Evolutionary conservation across 2,329 filamentous ascomycete species (phyloP).

Genomic region (Claviceps fusiformis): DNA sequence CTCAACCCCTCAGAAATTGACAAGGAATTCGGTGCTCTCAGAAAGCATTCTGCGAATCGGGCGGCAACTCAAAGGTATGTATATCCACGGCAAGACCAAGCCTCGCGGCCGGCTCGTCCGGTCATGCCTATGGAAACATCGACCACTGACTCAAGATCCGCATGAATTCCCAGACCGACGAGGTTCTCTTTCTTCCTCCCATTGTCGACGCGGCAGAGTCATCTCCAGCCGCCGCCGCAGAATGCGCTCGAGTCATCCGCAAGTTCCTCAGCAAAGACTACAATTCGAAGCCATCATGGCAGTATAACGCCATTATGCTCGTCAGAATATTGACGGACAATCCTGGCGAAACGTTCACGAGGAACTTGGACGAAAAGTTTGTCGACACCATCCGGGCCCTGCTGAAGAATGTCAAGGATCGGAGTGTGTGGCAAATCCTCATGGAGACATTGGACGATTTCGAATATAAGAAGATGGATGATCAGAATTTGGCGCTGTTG

Average conservation of each 20-base stretch:
- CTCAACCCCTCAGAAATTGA: conserved; percentile 9
- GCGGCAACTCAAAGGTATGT: conserved; percentile 41
- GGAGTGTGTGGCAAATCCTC: conserved; percentile 69
- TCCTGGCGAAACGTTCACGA: conserved; percentile 80
- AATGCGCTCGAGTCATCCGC: conserved; percentile 67
- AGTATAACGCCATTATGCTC: conserved; percentile 96
- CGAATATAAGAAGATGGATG: conserved; percentile 55
- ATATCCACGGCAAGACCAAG: not conserved
- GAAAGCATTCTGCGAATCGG: conserved; percentile 73
- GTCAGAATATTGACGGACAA: conserved; percentile 86
- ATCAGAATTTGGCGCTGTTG: conserved; percentile 58
- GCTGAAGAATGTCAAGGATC: conserved; percentile 56
- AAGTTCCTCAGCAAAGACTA: conserved; percentile 69
- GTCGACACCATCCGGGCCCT: conserved; percentile 61
- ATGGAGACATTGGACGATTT: conserved; percentile 76
- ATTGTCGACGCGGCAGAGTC: conserved; percentile 95
- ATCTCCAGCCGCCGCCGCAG: conserved; percentile 69
- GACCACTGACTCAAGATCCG: not conserved
- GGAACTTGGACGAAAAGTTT: conserved; percentile 78
- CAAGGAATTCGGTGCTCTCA: conserved; percentile 22
- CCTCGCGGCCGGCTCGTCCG: not conserved
- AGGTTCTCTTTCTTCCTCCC: conserved; percentile 80
- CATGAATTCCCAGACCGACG: conserved; percentile 50
- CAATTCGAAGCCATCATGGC: conserved; percentile 50
- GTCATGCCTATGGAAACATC: not conserved